phyloP scores from a whole-genome alignment of 345 rosid genomes.

The Excoecaria agallocha region DNA sequence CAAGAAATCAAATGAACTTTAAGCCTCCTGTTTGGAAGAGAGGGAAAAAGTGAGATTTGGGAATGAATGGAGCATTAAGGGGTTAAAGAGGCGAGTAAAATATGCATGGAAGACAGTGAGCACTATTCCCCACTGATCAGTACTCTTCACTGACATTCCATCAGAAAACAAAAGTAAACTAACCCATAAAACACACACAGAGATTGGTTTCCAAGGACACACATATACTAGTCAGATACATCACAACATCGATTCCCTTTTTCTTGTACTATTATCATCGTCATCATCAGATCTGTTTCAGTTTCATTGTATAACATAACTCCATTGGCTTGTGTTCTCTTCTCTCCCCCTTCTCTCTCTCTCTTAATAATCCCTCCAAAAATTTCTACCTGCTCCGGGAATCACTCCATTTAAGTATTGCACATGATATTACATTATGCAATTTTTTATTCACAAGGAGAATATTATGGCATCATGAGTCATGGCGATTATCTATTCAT shows the following conservation, averaged over 20 bases:
- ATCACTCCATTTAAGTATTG: constrained; percentile 53
- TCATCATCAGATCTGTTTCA: constrained; percentile 30
- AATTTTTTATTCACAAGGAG: constrained; percentile 29
- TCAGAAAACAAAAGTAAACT: constrained; percentile 40
- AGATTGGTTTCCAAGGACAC: constrained; percentile 23
- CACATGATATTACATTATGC: constrained; percentile 13
- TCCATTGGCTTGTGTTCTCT: constrained; percentile 51
- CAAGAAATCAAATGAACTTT: neutral
- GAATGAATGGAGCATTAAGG: constrained; percentile 7
- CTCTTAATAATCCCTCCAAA: constrained; percentile 56
- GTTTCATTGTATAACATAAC: constrained; percentile 28
- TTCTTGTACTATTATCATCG: constrained; percentile 37
- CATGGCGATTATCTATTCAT: constrained; percentile 36
- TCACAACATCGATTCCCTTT: constrained; percentile 75
- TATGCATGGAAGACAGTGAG: constrained; percentile 38
- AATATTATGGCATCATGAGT: constrained; percentile 51
- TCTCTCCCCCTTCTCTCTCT: constrained; percentile 14
- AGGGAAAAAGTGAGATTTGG: neutral
- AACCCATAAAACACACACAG: constrained; percentile 27
- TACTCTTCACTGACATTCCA: constrained; percentile 58
- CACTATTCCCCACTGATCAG: constrained; percentile 48
- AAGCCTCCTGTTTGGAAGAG: too few relatives aligned
- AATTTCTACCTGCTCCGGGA: constrained; percentile 54
- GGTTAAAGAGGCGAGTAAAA: constrained; percentile 20
- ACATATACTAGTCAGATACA: constrained; percentile 45